Base-by-base conservation (phyloP, 352 stramenopile species). In the Phytophthora chlamydospora region DNA sequence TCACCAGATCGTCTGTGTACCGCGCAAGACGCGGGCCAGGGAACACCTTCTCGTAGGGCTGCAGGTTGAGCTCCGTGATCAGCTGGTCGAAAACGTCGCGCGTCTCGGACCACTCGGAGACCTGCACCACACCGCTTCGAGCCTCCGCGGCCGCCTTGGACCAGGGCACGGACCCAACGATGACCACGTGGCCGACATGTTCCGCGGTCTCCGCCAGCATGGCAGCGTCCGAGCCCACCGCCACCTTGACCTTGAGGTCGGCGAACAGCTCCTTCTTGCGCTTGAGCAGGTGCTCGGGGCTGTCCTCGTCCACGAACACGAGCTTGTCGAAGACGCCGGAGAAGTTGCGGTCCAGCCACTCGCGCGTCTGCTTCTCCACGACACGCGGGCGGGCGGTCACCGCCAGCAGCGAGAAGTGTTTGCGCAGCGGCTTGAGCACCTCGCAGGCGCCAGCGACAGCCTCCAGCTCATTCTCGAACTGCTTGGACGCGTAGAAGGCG, bases 1-100 rank as follows among this genome's bases (percentile, higher is more conserved):
- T 87, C 19, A 93, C 84, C 19, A 91, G 57, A 44, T 93, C 84
- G 55, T 93, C 84, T 43, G 75, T 87, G 66, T 85, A 88, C 13
- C 78, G 62, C 35, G 82, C 61, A 8, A 93, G 76, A 55, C 88
- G 89, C 5, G 84, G 75, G 0, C 80, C 82, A 19, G 74, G 16
- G 29, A 56, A 68, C 16, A 84, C 59, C 50, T 86, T 87, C 4
- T 83, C 71, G 0, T 58, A 16, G 2, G 75, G 66, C 31, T 78
- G 68, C 16, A 93, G 55, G 11, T 77, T 48, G 21, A 89, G 55
- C n/a, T 88, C 70, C 17, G 67, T 55, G 14, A 83, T 58, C 4
- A 85, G 33, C 38, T 68, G 68, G n/a, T 80, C 67, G 7, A 93
- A 50, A 4, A 59, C 46, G 5, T 74, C 58, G 19, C 63, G 74